A percentile compares a stretch with the other conserved stretches of the same genome.
Conservation (phyloP, 345 rosid species). For the Turritis glabra region DNA sequence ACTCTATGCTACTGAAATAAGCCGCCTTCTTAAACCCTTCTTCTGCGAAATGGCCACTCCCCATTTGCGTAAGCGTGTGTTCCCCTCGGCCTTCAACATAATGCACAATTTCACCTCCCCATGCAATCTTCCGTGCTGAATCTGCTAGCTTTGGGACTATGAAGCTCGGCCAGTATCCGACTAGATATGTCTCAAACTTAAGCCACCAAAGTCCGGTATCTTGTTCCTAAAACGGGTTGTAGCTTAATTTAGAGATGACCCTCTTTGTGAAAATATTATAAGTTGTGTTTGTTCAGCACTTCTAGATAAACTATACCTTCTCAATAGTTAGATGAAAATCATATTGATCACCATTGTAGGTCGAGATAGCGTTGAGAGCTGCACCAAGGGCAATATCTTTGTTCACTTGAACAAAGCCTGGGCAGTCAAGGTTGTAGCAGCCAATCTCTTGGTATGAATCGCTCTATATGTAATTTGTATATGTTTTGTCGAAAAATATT, state of each 20-base stretch:
- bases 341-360: slow-evolving; percentile 47
- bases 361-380: slow-evolving; percentile 53
- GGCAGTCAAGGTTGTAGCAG: slow-evolving; percentile 64
- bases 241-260: not conserved
- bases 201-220: slow-evolving; percentile 66
- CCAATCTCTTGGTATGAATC: slow-evolving; percentile 61
- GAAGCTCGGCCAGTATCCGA: slow-evolving; percentile 63
- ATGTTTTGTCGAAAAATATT: not conserved
- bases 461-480: slow-evolving; percentile 43
- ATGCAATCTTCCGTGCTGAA: slow-evolving; percentile 44
- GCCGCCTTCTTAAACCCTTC: slow-evolving; percentile 55
- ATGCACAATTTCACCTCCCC: slow-evolving; percentile 70
- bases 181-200: slow-evolving; percentile 40
- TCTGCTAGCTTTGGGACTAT: slow-evolving; percentile 42
- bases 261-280: slow-evolving; percentile 11
- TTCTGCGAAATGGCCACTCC: slow-evolving; percentile 59
- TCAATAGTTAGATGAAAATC: slow-evolving; percentile 39
- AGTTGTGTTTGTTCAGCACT: not conserved
- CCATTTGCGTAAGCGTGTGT: slow-evolving; percentile 63
- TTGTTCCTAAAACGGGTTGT: slow-evolving; percentile 44
- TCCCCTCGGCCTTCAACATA: slow-evolving; percentile 32
- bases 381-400: slow-evolving; percentile 61
- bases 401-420: slow-evolving; percentile 66
- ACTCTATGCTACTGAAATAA: slow-evolving; percentile 51
- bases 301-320: slow-evolving; percentile 19